phyloP scores from a whole-genome alignment of 495 filamentous ascomycete genomes.

The Penicillium antarcticum region DNA sequence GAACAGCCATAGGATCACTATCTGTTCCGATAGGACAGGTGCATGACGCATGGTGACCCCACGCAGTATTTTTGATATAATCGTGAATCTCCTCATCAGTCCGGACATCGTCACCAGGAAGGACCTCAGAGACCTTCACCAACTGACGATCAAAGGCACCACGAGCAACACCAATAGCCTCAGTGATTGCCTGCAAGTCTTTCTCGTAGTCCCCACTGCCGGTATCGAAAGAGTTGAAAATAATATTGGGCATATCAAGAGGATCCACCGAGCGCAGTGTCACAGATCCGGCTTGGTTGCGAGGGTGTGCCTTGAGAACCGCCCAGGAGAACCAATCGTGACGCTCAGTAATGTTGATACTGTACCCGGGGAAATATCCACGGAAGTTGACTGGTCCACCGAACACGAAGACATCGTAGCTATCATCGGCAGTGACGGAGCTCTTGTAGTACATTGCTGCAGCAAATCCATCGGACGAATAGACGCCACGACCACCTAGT shows the following conservation, averaged over 20 bases:
- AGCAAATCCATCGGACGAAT: conserved; percentile 47
- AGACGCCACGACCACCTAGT: conserved; percentile 42
- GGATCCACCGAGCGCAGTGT: conserved; percentile 48
- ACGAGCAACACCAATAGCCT: conserved; percentile 45
- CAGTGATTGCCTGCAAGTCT: conserved; percentile 46
- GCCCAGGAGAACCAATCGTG: conserved; percentile 47
- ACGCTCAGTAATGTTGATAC: conserved; percentile 19
- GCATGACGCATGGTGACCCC: conserved; percentile 60
- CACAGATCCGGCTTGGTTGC: conserved; percentile 51
- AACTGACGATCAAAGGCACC: conserved; percentile 32
- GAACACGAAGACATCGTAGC: conserved; percentile 51
- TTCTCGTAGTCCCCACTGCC: conserved; percentile 30
- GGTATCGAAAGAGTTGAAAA: conserved; percentile 54
- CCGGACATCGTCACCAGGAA: conserved; percentile 41
- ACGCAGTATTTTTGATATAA: conserved; percentile 50
- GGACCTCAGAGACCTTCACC: conserved; percentile 35
- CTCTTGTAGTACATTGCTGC: conserved; percentile 46
- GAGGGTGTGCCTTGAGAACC: conserved; percentile 51
- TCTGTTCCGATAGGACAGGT: conserved; percentile 56
- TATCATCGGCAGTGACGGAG: conserved; percentile 30
- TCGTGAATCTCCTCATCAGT: conserved; percentile 41
- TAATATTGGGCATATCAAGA: conserved; percentile 51
- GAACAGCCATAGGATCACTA: conserved; percentile 54
- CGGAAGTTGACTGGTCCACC: conserved; percentile 51
- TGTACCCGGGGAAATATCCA: conserved; percentile 37